Evolutionary conservation across 345 rosid genomes (phyloP).

Genomic region (Gossypium bickii): DNA sequence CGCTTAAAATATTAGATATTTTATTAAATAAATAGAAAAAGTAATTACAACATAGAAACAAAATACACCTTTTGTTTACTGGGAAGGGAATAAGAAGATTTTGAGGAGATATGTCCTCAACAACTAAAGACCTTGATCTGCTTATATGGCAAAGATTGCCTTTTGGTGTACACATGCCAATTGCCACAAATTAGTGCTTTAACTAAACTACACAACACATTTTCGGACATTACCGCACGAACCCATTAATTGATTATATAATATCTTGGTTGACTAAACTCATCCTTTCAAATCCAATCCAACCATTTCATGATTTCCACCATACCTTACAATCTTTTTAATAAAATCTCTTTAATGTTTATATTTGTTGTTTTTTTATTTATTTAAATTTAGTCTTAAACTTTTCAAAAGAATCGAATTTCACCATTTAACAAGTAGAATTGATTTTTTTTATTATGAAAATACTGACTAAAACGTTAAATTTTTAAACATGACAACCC

Average conservation of each 20-base stretch:
- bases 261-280: background rate
- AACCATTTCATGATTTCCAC: background rate
- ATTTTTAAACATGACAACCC: too few species aligned
- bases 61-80: background rate
- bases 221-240: background rate
- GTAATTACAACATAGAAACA: background rate
- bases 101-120: background rate
- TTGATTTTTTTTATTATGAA: too few species aligned
- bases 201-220: background rate
- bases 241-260: background rate
- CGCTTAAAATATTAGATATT: too few species aligned
- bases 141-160: constrained; percentile 9
- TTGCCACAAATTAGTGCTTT: background rate
- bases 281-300: background rate
- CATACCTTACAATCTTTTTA: background rate
- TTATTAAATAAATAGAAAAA: background rate
- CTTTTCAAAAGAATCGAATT: too few species aligned
- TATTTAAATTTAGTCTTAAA: too few species aligned
- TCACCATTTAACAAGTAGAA: too few species aligned
- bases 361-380: too few species aligned
- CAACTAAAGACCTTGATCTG: constrained; percentile 4
- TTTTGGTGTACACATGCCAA: background rate
- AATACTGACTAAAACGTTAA: too few species aligned
- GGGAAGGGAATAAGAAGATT: background rate
- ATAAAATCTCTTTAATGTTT: too few species aligned